phyloP scores from a whole-genome alignment of 139 green algal genomes.

The Chlorella sp. region DNA sequence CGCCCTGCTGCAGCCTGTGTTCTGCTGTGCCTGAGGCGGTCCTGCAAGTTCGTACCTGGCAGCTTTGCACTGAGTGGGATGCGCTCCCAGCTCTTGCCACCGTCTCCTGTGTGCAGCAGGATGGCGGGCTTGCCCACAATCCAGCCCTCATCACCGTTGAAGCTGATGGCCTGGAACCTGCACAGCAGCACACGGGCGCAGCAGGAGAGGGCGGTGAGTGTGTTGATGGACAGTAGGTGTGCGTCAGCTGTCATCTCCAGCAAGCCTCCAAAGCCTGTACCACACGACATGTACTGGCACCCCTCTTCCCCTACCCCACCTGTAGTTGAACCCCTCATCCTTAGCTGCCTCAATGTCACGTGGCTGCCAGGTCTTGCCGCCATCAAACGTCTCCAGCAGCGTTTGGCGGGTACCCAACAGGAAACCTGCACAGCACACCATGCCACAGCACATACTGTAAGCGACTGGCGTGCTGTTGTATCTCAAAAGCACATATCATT shows the following conservation, averaged over 20 bases:
- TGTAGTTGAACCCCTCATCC: constrained; percentile 88
- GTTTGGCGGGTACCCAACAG: constrained; percentile 95
- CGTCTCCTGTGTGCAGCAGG: constrained; percentile 93
- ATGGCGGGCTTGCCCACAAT: constrained; percentile 99
- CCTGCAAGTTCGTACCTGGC: constrained; percentile 47
- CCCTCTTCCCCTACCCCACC: no score
- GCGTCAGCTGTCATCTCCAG: no score
- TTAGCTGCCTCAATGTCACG: constrained; percentile 59
- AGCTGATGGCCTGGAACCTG: constrained; percentile 94
- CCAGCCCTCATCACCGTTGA: constrained; percentile 95
- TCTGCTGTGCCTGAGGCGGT: no score
- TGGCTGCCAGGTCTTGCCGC: constrained; percentile 87
- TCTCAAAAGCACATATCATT: no score
- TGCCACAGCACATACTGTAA: no score
- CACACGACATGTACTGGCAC: no score
- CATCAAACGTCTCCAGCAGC: constrained; percentile 95
- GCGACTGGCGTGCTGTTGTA: no score
- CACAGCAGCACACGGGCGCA: no score
- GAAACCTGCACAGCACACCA: constrained; percentile 81
- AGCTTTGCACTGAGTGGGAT: constrained; percentile 93
- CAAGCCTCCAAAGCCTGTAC: no score
- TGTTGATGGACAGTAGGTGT: no score
- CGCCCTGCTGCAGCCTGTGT: neutral
- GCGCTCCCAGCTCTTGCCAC: constrained; percentile 91
- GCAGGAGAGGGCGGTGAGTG: no score